Conservation (phyloP, 164 flowering plant species). For the Liquidambar formosana region DNA sequence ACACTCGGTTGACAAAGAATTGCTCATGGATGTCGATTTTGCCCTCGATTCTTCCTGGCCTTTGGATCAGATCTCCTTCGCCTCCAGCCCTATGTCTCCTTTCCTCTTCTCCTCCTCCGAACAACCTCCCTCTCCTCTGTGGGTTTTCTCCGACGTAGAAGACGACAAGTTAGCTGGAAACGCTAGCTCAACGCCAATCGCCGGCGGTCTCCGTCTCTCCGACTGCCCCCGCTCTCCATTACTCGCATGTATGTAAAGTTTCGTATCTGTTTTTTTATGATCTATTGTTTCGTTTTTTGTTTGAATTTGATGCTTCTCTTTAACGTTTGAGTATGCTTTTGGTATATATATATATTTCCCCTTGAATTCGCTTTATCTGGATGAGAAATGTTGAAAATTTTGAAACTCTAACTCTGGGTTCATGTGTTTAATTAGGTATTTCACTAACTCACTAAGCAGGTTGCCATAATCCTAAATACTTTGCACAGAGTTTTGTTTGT, state of each 20-base stretch:
- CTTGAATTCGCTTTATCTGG: background rate
- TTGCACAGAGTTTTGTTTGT: no score
- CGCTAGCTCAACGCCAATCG: background rate
- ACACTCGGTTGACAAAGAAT: constrained; percentile 5
- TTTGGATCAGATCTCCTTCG: constrained; percentile 52
- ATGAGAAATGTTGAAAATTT: background rate
- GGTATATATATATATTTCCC: no score
- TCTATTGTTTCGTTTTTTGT: background rate
- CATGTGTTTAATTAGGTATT: background rate
- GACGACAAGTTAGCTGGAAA: constrained; percentile 24
- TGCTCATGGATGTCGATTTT: constrained; percentile 58
- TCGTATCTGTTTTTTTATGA: background rate
- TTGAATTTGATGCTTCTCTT: background rate
- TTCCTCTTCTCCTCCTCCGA: constrained; percentile 40
- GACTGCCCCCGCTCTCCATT: constrained; percentile 30
- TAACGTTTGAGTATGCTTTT: no score
- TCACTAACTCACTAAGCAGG: no score
- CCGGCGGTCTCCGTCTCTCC: constrained; percentile 24
- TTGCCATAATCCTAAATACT: no score
- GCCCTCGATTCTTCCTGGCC: constrained; percentile 67
- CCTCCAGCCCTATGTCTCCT: constrained; percentile 48
- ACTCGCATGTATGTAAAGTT: constrained; percentile 29
- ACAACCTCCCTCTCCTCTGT: constrained; percentile 72
- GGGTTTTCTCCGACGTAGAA: constrained; percentile 64
- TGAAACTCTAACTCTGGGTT: background rate